A percentile compares a stretch with the other conserved stretches of the same genome.
phyloP scores from a whole-genome alignment of 169 alveolate species.

The Plasmodium vinckei region DNA sequence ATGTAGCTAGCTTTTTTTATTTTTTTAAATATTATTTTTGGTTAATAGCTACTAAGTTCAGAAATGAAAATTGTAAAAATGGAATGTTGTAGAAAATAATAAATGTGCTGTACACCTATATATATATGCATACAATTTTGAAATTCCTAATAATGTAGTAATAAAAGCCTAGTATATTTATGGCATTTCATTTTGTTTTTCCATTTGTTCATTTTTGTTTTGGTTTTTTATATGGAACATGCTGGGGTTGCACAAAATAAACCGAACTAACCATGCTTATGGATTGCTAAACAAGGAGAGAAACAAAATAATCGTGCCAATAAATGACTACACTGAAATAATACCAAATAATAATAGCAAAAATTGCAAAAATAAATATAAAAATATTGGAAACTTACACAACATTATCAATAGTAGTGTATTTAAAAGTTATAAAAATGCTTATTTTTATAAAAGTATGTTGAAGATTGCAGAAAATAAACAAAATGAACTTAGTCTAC shows the following conservation, averaged over 20 bases:
- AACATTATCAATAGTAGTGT: constrained; percentile 49
- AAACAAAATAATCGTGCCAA: constrained; percentile 31
- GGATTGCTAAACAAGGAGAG: constrained; percentile 28
- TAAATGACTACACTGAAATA: constrained; percentile 46
- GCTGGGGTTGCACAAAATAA: constrained; percentile 38
- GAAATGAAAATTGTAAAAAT: too few relatives aligned
- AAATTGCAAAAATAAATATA: constrained; percentile 57
- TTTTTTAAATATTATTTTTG: too few relatives aligned
- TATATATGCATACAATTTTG: too few relatives aligned
- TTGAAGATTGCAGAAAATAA: constrained; percentile 54
- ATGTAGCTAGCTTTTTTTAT: too few relatives aligned
- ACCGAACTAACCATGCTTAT: constrained; percentile 19
- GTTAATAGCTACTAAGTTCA: too few relatives aligned
- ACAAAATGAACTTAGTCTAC: constrained; percentile 37
- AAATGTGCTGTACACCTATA: too few relatives aligned
- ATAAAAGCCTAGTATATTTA: too few relatives aligned
- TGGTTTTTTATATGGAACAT: neutral
- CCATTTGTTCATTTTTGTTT: too few relatives aligned
- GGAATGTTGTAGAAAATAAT: too few relatives aligned
- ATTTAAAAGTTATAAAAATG: constrained; percentile 53
- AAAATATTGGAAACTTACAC: constrained; percentile 30
- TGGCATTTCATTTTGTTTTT: too few relatives aligned
- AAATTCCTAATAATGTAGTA: too few relatives aligned
- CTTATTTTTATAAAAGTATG: constrained; percentile 49
- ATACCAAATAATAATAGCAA: constrained; percentile 56